Evolutionary conservation across 192 early-diverging fungal species (phyloP).

Genomic region (Umbelopsis vinacea): DNA sequence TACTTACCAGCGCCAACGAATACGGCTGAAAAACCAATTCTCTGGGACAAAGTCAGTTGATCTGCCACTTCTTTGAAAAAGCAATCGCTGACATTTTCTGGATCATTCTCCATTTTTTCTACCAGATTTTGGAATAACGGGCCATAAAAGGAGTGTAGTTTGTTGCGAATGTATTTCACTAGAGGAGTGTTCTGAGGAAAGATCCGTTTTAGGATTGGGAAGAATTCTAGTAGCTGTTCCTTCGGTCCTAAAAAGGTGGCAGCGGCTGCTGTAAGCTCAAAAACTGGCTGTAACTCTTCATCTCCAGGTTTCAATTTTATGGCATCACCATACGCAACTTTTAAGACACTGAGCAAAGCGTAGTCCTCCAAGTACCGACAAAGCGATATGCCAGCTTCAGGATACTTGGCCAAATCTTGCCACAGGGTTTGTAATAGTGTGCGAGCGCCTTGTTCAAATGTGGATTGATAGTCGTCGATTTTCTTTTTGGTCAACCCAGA

Average conservation of each 20-base stretch:
- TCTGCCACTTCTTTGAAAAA: conserved; percentile 37
- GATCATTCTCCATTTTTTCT: conserved; percentile 2
- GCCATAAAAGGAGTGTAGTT: conserved; percentile 35
- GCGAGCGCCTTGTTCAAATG: conserved; percentile 22
- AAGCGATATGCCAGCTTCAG: not conserved
- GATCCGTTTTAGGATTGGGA: conserved; percentile 34
- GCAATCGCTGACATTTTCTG: conserved; percentile 24
- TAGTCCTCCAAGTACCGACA: conserved; percentile 32
- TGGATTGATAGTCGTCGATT: conserved; percentile 39
- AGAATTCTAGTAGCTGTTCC: conserved; percentile 40
- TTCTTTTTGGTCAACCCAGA: conserved; percentile 36
- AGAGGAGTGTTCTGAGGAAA: not conserved
- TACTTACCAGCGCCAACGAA: conserved; percentile 40
- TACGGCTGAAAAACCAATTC: conserved; percentile 25
- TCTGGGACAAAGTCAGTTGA: conserved; percentile 26
- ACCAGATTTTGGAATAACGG: conserved; percentile 3
- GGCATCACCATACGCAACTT: conserved; percentile 35
- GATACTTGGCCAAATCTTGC: not conserved
- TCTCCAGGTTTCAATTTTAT: conserved; percentile 31
- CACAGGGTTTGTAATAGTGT: conserved; percentile 16
- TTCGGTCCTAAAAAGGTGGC: conserved; percentile 25
- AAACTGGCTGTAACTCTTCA: conserved; percentile 34
- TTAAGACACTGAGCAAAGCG: conserved; percentile 37
- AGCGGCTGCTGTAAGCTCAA: conserved; percentile 30
- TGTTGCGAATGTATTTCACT: not conserved